Conservation (phyloP, 1,284 basidiomycete genomes). For the Cryptococcus amylolentus region DNA sequence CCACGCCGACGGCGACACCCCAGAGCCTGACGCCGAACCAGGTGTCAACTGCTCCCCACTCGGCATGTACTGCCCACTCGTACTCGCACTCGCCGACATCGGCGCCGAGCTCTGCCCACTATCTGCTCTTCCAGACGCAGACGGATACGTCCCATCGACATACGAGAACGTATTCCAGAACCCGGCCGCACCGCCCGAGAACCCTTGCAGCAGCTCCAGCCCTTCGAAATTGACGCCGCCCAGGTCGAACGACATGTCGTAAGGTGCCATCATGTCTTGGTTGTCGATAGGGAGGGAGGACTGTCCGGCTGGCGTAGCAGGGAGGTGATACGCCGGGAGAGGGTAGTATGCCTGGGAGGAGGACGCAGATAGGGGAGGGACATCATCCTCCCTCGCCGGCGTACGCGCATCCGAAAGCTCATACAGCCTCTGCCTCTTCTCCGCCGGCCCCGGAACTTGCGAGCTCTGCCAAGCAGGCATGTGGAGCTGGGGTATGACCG, state of each 20-base stretch:
- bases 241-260: conserved; percentile 35
- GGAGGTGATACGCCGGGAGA: not conserved
- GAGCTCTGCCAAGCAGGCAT: not conserved
- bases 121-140: not conserved
- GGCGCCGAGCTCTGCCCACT: not conserved
- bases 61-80: not conserved
- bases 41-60: conserved; percentile 16
- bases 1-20: conserved; percentile 5
- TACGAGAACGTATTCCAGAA: conserved; percentile 29
- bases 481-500: conserved; percentile 2
- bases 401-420: conserved; percentile 33
- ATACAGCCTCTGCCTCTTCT: conserved; percentile 17
- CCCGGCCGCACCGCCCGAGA: conserved; percentile 24
- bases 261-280: not conserved
- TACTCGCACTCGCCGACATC: not conserved
- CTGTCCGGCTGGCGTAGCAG: not conserved
- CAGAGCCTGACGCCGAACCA: conserved; percentile 6
- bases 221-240: conserved; percentile 46
- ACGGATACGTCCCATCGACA: not conserved
- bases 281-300: not conserved
- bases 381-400: conserved; percentile 6
- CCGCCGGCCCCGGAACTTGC: not conserved
- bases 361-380: not conserved
- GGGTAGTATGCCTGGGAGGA: not conserved
- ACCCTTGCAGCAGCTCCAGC: conserved; percentile 44